Conservation (phyloP, 306 rosid species). For the Cucumis cinereus region DNA sequence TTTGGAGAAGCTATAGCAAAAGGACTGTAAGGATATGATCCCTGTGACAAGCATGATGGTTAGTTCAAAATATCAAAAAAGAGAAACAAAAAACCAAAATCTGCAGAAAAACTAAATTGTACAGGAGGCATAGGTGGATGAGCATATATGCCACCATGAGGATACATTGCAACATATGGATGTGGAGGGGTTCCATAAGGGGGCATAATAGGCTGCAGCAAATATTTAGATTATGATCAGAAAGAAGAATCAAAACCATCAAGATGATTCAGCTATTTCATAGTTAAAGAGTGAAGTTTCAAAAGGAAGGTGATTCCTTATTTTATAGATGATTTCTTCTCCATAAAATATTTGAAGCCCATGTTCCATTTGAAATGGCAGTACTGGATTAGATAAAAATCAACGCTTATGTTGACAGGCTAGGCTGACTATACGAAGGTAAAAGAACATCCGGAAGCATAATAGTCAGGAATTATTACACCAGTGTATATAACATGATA, state of each 20-base stretch:
- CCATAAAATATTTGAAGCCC: not conserved
- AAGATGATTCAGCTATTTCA: not conserved
- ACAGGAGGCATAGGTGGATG: conserved; percentile 99
- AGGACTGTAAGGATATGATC: conserved; percentile 93
- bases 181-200: conserved; percentile 96
- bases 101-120: conserved; percentile 18
- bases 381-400: not conserved
- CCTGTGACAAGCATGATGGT: conserved; percentile 38
- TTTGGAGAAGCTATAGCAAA: conserved; percentile 89
- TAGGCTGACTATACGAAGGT: not conserved
- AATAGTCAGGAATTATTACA: not conserved
- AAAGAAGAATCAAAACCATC: not conserved
- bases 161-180: conserved; percentile 99
- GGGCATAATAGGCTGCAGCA: conserved; percentile 92
- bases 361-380: not conserved
- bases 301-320: not conserved
- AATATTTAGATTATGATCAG: not conserved
- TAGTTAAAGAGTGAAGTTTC: not conserved
- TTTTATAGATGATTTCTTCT: conserved; percentile 1
- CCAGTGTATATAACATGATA: not conserved
- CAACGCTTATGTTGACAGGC: not conserved
- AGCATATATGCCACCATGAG: conserved; percentile 96
- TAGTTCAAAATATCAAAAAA: conserved; percentile 9
- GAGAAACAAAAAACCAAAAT: conserved; percentile 9
- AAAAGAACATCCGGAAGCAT: not conserved